Evolutionary conservation across 768 basidiomycete genomes (phyloP), one percentile per base, ranked within the genome.

Genomic region (Boletus fagicola): DNA sequence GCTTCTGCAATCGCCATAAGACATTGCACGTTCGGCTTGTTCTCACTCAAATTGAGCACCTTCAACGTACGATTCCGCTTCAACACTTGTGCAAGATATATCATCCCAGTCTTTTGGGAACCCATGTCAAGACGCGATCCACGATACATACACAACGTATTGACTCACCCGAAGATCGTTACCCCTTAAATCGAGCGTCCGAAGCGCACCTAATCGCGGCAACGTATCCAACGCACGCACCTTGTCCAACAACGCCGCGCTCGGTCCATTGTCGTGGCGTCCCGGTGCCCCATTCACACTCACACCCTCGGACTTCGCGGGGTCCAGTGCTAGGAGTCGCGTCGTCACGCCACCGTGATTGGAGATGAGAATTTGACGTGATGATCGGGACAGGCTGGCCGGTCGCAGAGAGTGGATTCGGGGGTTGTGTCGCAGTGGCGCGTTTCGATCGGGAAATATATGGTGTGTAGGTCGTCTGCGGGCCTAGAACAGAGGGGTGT

Each of bases 11-110:
- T 79, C 0, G 80, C 76, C 2, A 87, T 83, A 11, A 99, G 76
- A 52, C 92, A 92, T 10, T 80, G 76, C 1, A 90, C 82, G 56
- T 96, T 96, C 6, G 98, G 82, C 70, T 90, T 93, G 72, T 98
- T 98, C 70, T 98, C 96, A 65, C 90, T 88, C 51, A 98, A 75
- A 71, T 98, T 98, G 26, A 98, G 79, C 6, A 98, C 87, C 73
- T 96, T 97, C 44, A 98, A 77, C 4, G 96, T 98, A 44, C 94
- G 79, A 72, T 99, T 98, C 38, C 96, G 87, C 69, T 98, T 98
- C 60, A 98, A 77, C 0, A 98, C 96, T 73, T 98, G 95, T 0
- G 94, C 88, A 48, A 98, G 83, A 67, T 97, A 98, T 0, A 83
- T 84, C 36, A 98, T 87, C 0, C 96, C 95, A 43, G 73, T 82